Conservation (phyloP, 2,329 filamentous ascomycete genomes). For the Fusarium pilosicola region DNA sequence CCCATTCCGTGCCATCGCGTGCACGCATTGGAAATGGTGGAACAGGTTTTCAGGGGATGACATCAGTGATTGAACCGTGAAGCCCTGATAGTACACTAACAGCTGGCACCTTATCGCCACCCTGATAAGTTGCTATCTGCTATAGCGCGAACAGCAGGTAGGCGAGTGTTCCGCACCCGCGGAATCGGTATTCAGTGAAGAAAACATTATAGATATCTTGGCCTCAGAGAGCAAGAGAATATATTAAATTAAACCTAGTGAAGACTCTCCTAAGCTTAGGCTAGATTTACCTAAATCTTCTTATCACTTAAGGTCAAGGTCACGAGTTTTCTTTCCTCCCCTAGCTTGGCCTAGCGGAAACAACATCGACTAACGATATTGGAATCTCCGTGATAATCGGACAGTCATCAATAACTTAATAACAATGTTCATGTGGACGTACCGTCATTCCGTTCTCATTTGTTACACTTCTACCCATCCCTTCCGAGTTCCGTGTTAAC, state of each 20-base stretch:
- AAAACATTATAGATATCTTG: not conserved
- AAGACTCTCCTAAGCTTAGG: not conserved
- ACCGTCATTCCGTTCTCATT: not conserved
- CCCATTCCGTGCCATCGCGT: not conserved
- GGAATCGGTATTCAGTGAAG: not conserved
- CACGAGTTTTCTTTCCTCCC: not conserved
- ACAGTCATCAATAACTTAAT: not conserved
- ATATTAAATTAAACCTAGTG: not conserved
- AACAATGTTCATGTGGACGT: not conserved
- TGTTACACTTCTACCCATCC: not conserved
- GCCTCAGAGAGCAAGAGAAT: not conserved
- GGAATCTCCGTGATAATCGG: not conserved
- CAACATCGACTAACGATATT: not conserved
- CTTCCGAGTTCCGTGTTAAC: not conserved
- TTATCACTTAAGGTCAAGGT: not conserved
- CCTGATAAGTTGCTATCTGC: accelerated
- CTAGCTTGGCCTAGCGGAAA: not conserved
- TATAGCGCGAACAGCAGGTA: not conserved
- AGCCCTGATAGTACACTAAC: not conserved
- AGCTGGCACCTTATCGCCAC: accelerated
- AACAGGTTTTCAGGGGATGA: not conserved
- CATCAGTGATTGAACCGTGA: not conserved
- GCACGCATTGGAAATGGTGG: not conserved
- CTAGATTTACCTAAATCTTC: not conserved
- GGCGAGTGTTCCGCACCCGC: not conserved